Percentiles rank a stretch among this genome's conserved stretches.
Evolutionary conservation across 2,329 filamentous ascomycete genomes (phyloP).

Genomic region (Hymenoscyphus repandus): DNA sequence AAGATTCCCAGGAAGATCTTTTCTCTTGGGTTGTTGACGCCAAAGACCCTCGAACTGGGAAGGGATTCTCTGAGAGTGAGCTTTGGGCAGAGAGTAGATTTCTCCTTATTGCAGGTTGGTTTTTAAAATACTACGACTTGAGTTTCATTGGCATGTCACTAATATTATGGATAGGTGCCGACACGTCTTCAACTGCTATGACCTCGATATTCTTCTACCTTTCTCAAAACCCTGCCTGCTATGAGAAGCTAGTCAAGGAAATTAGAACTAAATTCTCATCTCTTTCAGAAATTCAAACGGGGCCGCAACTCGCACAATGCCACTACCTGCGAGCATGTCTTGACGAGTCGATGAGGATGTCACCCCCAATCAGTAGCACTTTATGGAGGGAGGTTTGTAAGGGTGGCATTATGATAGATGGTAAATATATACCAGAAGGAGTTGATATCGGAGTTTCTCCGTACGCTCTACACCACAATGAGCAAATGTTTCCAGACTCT

Average conservation of each 20-base stretch:
- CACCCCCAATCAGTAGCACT: too few species aligned
- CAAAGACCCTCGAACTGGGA: background rate
- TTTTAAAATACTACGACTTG: too few species aligned
- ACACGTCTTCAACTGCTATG: conserved; percentile 28
- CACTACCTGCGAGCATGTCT: conserved; percentile 37
- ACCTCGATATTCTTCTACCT: conserved; percentile 37
- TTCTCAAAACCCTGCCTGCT: conserved; percentile 23
- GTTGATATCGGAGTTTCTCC: too few species aligned
- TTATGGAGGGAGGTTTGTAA: too few species aligned
- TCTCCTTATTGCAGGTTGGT: background rate
- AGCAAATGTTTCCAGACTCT: too few species aligned
- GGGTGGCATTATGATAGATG: too few species aligned
- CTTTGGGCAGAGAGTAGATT: conserved; percentile 2
- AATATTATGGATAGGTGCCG: too few species aligned
- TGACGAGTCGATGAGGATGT: too few species aligned
- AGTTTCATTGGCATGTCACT: too few species aligned
- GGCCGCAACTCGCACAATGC: conserved; percentile 31
- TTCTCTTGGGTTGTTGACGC: conserved; percentile 2
- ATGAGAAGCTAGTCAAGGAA: conserved; percentile 25
- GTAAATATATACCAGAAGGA: too few species aligned
- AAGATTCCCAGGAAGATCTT: conserved; percentile 2
- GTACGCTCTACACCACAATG: too few species aligned
- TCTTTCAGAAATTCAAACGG: conserved; percentile 19
- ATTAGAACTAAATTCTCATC: conserved; percentile 9
- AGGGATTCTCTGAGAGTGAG: background rate